Base-by-base conservation (phyloP, 1,284 basidiomycete species). In the Malassezia dermatis region DNA sequence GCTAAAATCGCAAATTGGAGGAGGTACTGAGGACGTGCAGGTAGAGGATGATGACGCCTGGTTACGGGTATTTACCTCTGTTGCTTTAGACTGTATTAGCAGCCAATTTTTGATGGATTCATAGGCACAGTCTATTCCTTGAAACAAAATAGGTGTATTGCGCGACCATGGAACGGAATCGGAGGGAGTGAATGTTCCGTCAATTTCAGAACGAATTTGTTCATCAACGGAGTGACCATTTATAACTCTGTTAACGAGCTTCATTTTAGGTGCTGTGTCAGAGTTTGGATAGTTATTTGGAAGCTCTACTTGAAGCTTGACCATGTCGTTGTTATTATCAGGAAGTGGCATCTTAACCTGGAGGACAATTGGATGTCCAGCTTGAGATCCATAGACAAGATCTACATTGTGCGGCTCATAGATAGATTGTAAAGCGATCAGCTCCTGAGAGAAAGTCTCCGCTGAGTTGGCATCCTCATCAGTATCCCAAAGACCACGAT, bases 51-150 rank as follows among this genome's bases (percentile, higher is more conserved):
- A 6, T 30, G 31, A 28, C 31, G 19, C 24, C 26, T 17, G 26
- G 11, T 17, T n/a, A 11, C 31, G 12, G 4, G 13, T 1, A 23
- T 41, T 21, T 1, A 21, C 1, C 2, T 35, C 46, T 15, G 21
- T 28, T 27, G 27, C 28, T 11, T 47, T 12, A 13, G 17, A n/a
- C 23, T 19, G 64, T 50, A 15, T 50, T 48, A 23, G 53, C 46
- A 62, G 66, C 71, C 72, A 75, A 13, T 45, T 47, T 15, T 52
- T 34, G 6, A 73, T 55, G 24, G 56, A 53, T 43, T 75, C 73
- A 24, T 63, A 63, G 12, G 68, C 73, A 58, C 59, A 59, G 48
- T 75, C 74, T 31, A 75, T 61, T 10, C 69, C 73, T 48, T 76
- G 75, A 35, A 75, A 76, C 12, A 75, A 47, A 27, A 68, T 60